A percentile compares a stretch with the other conserved stretches of the same genome.
Evolutionary conservation across 2,329 filamentous ascomycete genomes (phyloP).

Genomic region (Claviceps sp.): DNA sequence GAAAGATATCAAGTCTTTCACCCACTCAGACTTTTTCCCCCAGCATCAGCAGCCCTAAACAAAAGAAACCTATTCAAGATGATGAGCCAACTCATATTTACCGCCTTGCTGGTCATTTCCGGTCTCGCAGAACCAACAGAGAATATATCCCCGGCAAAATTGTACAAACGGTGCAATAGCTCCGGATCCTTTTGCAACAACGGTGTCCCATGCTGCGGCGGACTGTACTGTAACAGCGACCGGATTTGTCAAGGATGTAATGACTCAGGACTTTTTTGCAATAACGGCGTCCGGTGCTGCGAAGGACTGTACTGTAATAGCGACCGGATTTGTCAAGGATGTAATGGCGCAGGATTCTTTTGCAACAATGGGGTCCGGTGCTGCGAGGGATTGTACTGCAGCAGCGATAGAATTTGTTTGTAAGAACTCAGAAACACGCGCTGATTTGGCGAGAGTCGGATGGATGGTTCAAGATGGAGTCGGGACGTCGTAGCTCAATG

Average conservation of each 20-base stretch:
- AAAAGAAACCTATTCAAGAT: neutral
- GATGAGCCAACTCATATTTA: neutral
- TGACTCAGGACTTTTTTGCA: constrained; percentile 4
- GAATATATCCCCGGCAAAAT: neutral
- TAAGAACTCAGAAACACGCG: neutral
- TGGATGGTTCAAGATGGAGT: no score
- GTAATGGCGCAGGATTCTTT: neutral
- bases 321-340: neutral
- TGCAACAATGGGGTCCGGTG: constrained; percentile 7
- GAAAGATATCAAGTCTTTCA: no score
- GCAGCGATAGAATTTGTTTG: neutral
- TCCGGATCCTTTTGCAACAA: constrained; percentile 6
- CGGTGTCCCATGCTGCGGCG: constrained; percentile 6
- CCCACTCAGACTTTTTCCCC: no score
- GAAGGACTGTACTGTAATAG: constrained; percentile 3
- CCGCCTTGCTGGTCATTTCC: neutral
- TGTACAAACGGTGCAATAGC: constrained; percentile 3
- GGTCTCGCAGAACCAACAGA: neutral
- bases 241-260: constrained; percentile 3
- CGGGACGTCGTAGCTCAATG: no score
- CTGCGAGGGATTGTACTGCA: constrained; percentile 5
- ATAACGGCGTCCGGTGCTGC: constrained; percentile 6
- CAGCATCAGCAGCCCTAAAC: no score
- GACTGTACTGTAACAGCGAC: constrained; percentile 4
- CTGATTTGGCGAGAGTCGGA: no score